These are phyloP conservation scores for Periconia sp. DNA, from an alignment of 2,329 filamentous ascomycete genomes.

Conservation along the genomic window DNA sequence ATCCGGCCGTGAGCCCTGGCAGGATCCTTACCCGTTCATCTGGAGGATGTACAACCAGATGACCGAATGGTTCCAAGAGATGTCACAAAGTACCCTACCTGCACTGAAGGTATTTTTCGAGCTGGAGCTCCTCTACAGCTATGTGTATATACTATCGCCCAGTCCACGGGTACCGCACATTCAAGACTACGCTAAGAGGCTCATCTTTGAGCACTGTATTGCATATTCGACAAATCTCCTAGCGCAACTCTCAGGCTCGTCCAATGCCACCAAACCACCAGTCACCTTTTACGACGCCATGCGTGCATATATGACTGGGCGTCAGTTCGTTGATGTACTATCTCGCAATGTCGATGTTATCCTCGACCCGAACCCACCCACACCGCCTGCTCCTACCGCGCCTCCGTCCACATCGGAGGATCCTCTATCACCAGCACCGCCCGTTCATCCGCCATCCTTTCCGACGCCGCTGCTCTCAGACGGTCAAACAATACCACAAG, in stretches of 20 bases:
- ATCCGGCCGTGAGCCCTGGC: slow-evolving; percentile 71
- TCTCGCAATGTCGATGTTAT: slow-evolving; percentile 59
- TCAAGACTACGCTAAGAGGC: slow-evolving; percentile 75
- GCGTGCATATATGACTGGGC: slow-evolving; percentile 74
- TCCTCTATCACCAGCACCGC: slow-evolving; percentile 40
- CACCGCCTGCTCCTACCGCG: slow-evolving; percentile 45
- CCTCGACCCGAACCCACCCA: slow-evolving; percentile 48
- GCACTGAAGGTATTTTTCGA: slow-evolving; percentile 79
- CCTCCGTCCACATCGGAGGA: slow-evolving; percentile 37
- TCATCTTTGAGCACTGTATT: slow-evolving; percentile 87
- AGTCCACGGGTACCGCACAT: slow-evolving; percentile 75
- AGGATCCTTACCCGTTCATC: slow-evolving; percentile 72
- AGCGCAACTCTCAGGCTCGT: slow-evolving; percentile 63
- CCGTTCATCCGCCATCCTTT: slow-evolving; percentile 38
- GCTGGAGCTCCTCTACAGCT: slow-evolving; percentile 88
- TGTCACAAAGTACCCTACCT: slow-evolving; percentile 69
- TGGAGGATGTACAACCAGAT: slow-evolving; percentile 79
- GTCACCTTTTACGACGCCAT: slow-evolving; percentile 89
- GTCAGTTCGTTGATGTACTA: slow-evolving; percentile 63
- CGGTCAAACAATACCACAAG: slow-evolving; percentile 30
- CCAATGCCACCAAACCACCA: slow-evolving; percentile 65
- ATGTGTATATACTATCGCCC: slow-evolving; percentile 85
- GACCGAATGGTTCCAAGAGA: slow-evolving; percentile 80
- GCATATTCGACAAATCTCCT: slow-evolving; percentile 80
- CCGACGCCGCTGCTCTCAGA: slow-evolving; percentile 34